Evolutionary conservation across 352 stramenopile genomes (phyloP), one percentile per base, ranked within the genome.

Genomic region (Phytophthora vignae): DNA sequence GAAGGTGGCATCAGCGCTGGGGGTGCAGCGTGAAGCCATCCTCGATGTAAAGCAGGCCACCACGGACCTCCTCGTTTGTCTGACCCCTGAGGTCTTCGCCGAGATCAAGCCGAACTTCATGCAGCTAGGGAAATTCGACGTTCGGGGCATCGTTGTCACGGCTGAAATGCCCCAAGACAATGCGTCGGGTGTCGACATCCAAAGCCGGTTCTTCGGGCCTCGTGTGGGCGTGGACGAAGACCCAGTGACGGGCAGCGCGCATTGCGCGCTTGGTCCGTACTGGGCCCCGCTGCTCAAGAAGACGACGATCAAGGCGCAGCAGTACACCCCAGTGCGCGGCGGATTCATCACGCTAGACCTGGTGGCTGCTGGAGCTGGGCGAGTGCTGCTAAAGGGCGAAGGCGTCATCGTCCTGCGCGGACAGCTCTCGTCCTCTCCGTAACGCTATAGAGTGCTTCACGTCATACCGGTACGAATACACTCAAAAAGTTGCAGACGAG

Each of bases 221-320:
- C 88, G 89, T 49, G 73, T 90, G 21, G 93, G 93, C 14, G 82
- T 98, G 10, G 81, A 95, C 59, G 96, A 99, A 78, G 96, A 99
- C 72, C 95, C 95, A 0, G 96, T 99, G 2, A 98, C 92, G 4
- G 96, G 96, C 7, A 98, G 89, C 49, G 92, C 91, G 1, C 95
- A 99, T 69, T 98, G 91, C 60, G 87, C 79, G 3, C 73, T 98
- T 1, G 91, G 82, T 6, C 80, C 88, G 6, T 98, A 98, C 69
- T 99, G 95, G 90, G 75, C 65, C 2, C 17, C 53, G 4, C 6
- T 84, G 8, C 62, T 92, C 17, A 64, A 76, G 1, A 90, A 88
- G 52, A 76, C 54, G 14, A 79, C 57, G 25, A 71, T 91, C 21
- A 65, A 69, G 25, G 84, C 80, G 4, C 65, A 85, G n/a, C 83